Percentiles rank a stretch among this genome's conserved stretches.
phyloP scores from a whole-genome alignment of 768 basidiomycete genomes.

The Leccinum aurantiacum region DNA sequence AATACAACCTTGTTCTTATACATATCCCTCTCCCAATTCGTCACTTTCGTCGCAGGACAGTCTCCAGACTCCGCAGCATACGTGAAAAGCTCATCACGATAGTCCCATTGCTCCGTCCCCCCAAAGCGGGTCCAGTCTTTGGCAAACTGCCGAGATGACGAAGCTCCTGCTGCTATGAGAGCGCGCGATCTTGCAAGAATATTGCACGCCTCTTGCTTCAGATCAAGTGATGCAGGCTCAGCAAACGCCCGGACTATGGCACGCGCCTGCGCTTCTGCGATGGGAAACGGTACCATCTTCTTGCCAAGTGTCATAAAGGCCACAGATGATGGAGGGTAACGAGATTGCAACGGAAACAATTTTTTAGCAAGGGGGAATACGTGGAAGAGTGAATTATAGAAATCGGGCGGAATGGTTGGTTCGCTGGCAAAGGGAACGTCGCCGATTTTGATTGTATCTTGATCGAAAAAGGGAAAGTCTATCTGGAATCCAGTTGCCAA shows the following conservation, averaged over 20 bases:
- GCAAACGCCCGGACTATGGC: conserved; percentile 58
- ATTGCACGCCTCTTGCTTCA: conserved; percentile 45
- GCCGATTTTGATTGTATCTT: conserved; percentile 34
- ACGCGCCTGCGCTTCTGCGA: conserved; percentile 76
- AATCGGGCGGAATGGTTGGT: conserved; percentile 47
- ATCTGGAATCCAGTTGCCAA: conserved; percentile 77
- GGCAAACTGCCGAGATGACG: conserved; percentile 42
- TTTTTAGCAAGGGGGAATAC: conserved; percentile 73
- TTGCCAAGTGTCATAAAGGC: conserved; percentile 66
- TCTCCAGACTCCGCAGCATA: conserved; percentile 41
- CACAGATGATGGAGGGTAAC: conserved; percentile 48
- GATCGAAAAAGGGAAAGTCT: conserved; percentile 60
- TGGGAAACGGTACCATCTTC: conserved; percentile 68
- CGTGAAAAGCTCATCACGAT: conserved; percentile 57
- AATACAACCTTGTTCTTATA: conserved; percentile 49
- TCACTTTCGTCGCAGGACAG: conserved; percentile 37
- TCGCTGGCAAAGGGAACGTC: conserved; percentile 40
- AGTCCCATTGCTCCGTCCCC: conserved; percentile 59
- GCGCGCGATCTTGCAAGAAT: conserved; percentile 49
- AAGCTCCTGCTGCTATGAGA: conserved; percentile 35
- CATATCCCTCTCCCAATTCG: conserved; percentile 58
- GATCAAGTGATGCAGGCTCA: conserved; percentile 50
- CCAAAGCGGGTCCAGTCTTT: conserved; percentile 57
- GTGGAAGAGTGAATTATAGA: conserved; percentile 65
- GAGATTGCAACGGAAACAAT: conserved; percentile 58